phyloP scores from a whole-genome alignment of 2,329 filamentous ascomycete genomes.

The Aspergillus udagawae region DNA sequence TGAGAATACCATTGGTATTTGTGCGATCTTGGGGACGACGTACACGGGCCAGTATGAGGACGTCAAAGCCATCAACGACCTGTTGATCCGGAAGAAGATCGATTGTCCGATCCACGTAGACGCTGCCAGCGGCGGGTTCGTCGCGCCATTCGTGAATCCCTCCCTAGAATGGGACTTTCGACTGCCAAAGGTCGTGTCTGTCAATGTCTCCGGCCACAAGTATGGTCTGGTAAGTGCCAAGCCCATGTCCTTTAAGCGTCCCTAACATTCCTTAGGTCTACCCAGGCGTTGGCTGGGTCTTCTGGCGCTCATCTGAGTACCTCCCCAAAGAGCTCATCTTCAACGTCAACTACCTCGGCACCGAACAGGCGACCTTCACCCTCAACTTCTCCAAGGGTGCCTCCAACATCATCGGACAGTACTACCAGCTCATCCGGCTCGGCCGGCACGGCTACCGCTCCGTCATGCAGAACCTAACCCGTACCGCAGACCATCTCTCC shows the following conservation, averaged over 20 bases:
- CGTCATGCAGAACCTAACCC: slow-evolving; percentile 72
- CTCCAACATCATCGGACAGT: slow-evolving; percentile 66
- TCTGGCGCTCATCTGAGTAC: slow-evolving; percentile 63
- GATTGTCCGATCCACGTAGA: slow-evolving; percentile 54
- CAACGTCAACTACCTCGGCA: slow-evolving; percentile 67
- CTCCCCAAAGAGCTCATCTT: slow-evolving; percentile 67
- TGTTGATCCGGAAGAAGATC: slow-evolving; percentile 51
- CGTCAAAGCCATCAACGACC: slow-evolving; percentile 62
- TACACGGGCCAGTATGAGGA: slow-evolving; percentile 73
- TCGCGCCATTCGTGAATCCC: slow-evolving; percentile 40
- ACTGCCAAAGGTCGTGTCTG: slow-evolving; percentile 43
- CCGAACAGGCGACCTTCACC: slow-evolving; percentile 67
- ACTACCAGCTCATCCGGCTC: slow-evolving; percentile 69
- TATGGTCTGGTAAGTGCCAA: slow-evolving; percentile 49
- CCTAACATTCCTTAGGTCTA: too few relatives aligned
- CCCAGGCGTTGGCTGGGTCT: slow-evolving; percentile 66
- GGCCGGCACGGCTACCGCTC: slow-evolving; percentile 62
- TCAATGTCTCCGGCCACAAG: slow-evolving; percentile 55
- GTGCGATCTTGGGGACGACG: slow-evolving; percentile 67
- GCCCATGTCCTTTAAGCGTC: too few relatives aligned
- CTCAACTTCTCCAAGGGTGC: slow-evolving; percentile 70
- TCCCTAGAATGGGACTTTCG: slow-evolving; percentile 26
- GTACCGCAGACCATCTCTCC: slow-evolving; percentile 79
- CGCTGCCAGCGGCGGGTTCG: slow-evolving; percentile 41
- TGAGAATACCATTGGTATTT: slow-evolving; percentile 74